phyloP scores from a whole-genome alignment of 1,284 basidiomycete species.

The Rhodotorula glutinis region DNA sequence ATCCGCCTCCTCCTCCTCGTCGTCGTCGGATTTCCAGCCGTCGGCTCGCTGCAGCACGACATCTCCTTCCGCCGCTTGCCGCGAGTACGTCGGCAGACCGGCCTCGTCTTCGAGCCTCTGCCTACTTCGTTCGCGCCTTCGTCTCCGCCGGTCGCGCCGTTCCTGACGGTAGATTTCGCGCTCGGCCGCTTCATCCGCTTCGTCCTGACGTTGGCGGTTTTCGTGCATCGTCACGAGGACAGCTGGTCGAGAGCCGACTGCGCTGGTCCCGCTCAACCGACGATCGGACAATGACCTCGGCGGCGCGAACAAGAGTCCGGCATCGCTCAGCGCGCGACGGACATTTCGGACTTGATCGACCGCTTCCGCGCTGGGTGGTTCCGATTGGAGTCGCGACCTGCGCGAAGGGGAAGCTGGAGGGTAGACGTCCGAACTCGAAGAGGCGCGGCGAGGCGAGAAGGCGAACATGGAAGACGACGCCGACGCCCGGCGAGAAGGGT shows the following conservation, averaged over 20 bases:
- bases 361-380: not conserved
- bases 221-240: not conserved
- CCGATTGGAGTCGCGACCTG: not conserved
- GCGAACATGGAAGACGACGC: not conserved
- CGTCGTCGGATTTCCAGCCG: constrained; percentile 15
- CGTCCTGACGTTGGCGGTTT: not conserved
- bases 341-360: constrained; percentile 1
- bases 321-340: constrained; percentile 15
- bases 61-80: constrained; percentile 19
- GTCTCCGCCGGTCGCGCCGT: not conserved
- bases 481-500: not conserved
- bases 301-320: constrained; percentile 10
- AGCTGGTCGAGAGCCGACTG: too few species aligned
- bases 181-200: constrained; percentile 8
- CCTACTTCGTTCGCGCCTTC: constrained; percentile 10
- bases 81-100: constrained; percentile 22
- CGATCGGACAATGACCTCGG: not conserved
- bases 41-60: constrained; percentile 21
- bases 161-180: not conserved
- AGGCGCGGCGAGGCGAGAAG: not conserved
- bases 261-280: not conserved
- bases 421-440: too few species aligned
- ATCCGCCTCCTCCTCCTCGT: constrained; percentile 1
- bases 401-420: not conserved
- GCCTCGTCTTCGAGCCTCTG: constrained; percentile 13